Evolutionary conservation across 371 early-diverging fungal species (phyloP).

Genomic region (Sanchytrium tribonematis): DNA sequence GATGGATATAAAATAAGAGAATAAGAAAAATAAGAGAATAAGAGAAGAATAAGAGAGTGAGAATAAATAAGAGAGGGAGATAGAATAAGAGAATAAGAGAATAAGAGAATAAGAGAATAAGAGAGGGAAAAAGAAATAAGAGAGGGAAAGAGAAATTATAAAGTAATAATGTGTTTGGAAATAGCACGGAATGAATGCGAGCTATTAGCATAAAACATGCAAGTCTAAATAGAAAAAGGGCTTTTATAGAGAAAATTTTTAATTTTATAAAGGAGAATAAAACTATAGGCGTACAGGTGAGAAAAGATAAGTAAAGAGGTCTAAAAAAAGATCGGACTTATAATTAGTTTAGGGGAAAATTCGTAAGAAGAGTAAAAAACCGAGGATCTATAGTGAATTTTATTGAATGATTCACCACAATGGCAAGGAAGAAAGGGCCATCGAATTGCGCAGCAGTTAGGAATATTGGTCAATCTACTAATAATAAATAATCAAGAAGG

Average conservation of each 20-base stretch:
- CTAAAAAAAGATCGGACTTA: background rate
- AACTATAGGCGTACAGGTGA: background rate
- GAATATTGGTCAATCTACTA: conserved; percentile 23
- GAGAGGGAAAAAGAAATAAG: background rate
- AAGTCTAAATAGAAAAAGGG: background rate
- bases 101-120: conserved; percentile 8
- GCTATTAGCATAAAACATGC: background rate
- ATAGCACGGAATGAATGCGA: background rate
- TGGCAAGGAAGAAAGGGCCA: conserved; percentile 19
- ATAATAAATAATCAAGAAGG: conserved; percentile 7
- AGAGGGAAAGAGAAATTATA: background rate
- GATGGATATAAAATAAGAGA: background rate
- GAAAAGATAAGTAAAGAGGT: background rate
- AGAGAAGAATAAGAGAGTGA: conserved; percentile 6
- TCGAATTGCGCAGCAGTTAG: conserved; percentile 23
- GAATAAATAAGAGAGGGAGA: conserved; percentile 7
- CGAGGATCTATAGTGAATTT: conserved; percentile 20
- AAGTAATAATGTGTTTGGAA: background rate
- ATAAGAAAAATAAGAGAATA: background rate
- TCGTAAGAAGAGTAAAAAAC: conserved; percentile 6
- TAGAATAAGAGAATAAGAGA: conserved; percentile 6
- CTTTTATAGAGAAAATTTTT: background rate
- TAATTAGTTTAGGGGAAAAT: background rate
- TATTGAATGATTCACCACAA: conserved; percentile 16
- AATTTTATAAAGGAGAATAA: background rate